Evolutionary conservation across 106 monocot species (phyloP).

Genomic region (Dactylorhiza incarnata): DNA sequence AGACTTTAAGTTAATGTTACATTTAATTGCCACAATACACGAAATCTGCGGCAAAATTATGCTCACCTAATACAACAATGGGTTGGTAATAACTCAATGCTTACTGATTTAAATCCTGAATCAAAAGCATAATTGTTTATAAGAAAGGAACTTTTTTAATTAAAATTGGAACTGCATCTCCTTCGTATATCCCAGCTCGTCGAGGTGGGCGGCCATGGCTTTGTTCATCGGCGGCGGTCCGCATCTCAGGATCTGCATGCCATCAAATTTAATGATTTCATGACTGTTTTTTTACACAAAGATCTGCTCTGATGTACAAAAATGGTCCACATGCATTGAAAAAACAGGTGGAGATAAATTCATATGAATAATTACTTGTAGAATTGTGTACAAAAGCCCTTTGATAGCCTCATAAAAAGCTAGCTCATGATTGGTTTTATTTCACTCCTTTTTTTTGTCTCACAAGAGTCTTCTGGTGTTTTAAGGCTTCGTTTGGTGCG

Average conservation of each 20-base stretch:
- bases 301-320: not conserved
- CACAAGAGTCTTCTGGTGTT: no score
- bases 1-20: not conserved
- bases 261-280: not conserved
- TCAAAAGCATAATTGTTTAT: not conserved
- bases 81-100: not conserved
- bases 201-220: conserved; percentile 63
- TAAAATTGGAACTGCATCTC: conserved; percentile 84
- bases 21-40: not conserved
- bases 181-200: conserved; percentile 55
- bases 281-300: not conserved
- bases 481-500: no score
- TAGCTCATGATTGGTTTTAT: no score
- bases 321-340: not conserved
- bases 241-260: conserved; percentile 55
- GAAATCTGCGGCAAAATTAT: not conserved
- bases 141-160: not conserved
- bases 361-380: no score
- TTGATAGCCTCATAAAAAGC: no score
- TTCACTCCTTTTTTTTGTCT: no score
- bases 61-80: not conserved
- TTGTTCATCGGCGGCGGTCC: conserved; percentile 84
- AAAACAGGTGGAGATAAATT: not conserved
- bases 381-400: no score
- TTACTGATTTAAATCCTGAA: not conserved